Evolutionary conservation across 805 yeast species (phyloP).

Genomic region (Pichia heedii): DNA sequence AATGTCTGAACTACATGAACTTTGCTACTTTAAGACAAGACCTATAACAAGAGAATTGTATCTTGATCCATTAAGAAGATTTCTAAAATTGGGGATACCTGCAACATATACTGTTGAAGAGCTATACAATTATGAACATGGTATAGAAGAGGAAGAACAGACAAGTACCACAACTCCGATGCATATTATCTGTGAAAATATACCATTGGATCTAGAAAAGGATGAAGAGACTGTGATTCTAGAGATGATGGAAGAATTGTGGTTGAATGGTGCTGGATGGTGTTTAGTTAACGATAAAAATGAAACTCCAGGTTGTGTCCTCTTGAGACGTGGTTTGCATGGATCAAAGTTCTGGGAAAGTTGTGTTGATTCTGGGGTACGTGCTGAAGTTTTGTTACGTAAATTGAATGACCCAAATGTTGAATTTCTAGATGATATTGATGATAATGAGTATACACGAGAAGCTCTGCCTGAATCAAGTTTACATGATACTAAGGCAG

Average conservation of each 20-base stretch:
- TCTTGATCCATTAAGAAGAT: conserved; percentile 35
- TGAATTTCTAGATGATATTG: conserved; percentile 44
- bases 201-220: conserved; percentile 31
- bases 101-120: conserved; percentile 79
- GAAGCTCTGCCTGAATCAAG: conserved; percentile 14
- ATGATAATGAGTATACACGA: conserved; percentile 11
- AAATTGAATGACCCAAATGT: conserved; percentile 55
- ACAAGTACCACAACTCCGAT: conserved; percentile 66
- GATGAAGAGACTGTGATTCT: conserved; percentile 39
- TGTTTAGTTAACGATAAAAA: conserved; percentile 60
- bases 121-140: conserved; percentile 47
- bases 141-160: conserved; percentile 24
- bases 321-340: conserved; percentile 42
- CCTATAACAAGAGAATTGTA: conserved; percentile 42
- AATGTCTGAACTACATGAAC: conserved; percentile 65
- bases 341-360: conserved; percentile 33
- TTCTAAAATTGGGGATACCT: conserved; percentile 60
- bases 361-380: conserved; percentile 77
- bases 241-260: conserved; percentile 53
- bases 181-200: conserved; percentile 53
- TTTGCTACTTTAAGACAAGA: conserved; percentile 40
- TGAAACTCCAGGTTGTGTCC: conserved; percentile 80
- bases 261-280: conserved; percentile 92
- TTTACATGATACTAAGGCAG: conserved; percentile 1
- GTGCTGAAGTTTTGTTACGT: conserved; percentile 77